Base-by-base conservation (phyloP, 192 early-diverging fungal species). In the Coemansia sp. region DNA sequence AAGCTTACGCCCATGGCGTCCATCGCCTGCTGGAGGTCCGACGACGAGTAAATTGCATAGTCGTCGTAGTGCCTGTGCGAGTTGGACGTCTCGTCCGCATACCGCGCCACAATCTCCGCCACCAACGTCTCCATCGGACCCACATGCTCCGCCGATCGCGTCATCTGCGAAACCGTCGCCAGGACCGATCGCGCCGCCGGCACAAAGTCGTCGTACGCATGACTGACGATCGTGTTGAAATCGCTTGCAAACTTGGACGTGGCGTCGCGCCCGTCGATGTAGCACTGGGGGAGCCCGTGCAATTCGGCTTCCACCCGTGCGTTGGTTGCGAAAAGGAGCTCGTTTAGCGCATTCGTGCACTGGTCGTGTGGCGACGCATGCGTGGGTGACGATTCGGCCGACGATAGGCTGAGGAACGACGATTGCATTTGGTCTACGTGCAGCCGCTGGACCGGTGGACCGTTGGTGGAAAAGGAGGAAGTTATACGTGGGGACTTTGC, bases 261-360 rank as follows among this genome's bases (percentile, higher is more conserved):
- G 1, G 61, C n/a, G 12, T 34, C 59, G 12, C 63, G 66, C 0
- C 72, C 71, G 26, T 65, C 64, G 41, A 77, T 52, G 44, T 73
- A 76, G 48, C 61, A 57, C 35, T 67, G 57, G 8, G 76, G 53
- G 34, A 77, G 63, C n/a, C 38, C 58, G 34, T 73, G 66, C 23
- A 69, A 30, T 9, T 77, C 70, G 36, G 30, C n/a, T 43, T 77
- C 80, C 23, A 77, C 60, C 16, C 61, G 66, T 16, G 65, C 68
- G 34, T 83, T 83, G 18, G 80, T 73, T 4, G 67, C 68, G 63
- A 83, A 83, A 30, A 83, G 35, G 43, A 83, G 58, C 44, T 83
- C 80, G 58, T 76, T 74, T 7, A 83, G 62, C 14, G 74, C 75
- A 2, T 18, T 62, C 26, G 72, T 33, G 34, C 79, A 77, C 51